Evolutionary conservation across 495 filamentous ascomycete species (phyloP).

Genomic region (Trichoderma asperelloides): DNA sequence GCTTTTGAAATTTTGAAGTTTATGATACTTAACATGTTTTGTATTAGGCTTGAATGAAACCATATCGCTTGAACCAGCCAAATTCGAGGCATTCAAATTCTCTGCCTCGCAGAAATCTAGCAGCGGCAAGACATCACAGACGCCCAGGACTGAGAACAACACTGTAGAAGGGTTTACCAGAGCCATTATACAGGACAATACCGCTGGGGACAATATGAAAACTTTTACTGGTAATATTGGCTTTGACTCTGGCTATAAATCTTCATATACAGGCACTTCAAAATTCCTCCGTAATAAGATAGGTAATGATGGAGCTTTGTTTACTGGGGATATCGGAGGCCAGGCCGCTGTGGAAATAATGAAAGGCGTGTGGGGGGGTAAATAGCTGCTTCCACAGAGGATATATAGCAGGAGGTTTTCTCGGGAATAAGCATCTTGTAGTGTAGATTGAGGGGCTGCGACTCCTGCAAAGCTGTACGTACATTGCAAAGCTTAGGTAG

Average conservation of each 20-base stretch:
- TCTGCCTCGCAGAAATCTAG: not conserved
- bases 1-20: not conserved
- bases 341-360: not conserved
- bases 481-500: too few relatives aligned
- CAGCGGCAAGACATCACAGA: too few relatives aligned
- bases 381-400: too few relatives aligned
- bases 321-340: not conserved
- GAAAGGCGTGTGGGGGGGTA: not conserved
- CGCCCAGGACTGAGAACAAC: not conserved
- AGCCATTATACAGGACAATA: not conserved
- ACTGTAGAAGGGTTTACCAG: not conserved
- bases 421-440: too few relatives aligned
- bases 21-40: not conserved
- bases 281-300: not conserved
- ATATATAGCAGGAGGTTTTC: too few relatives aligned
- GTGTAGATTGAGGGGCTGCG: too few relatives aligned
- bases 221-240: not conserved
- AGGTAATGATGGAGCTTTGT: not conserved
- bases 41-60: not conserved
- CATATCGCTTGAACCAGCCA: not conserved
- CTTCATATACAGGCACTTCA: not conserved
- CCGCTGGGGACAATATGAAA: not conserved
- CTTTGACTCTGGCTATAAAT: not conserved
- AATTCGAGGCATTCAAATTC: not conserved
- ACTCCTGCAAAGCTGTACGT: too few relatives aligned